phyloP scores from a whole-genome alignment of 768 basidiomycete genomes.

The Tubosaeta sp. region DNA sequence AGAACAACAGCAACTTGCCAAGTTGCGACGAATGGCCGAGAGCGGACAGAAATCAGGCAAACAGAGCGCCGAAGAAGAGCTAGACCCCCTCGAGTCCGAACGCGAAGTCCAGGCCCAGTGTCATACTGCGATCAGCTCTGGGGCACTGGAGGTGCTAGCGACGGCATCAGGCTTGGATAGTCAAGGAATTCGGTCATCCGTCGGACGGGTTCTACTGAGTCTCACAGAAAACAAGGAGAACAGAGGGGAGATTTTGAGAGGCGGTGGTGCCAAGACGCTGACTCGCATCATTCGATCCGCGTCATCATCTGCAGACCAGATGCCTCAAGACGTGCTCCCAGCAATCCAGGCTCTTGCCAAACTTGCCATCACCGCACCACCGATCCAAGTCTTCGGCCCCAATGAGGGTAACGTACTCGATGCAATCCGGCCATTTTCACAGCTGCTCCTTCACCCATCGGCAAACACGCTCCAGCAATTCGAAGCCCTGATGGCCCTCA shows the following conservation, averaged over 20 bases:
- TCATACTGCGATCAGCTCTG: conserved; percentile 52
- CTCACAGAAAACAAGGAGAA: conserved; percentile 76
- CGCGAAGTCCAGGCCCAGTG: conserved; percentile 60
- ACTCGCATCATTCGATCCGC: conserved; percentile 51
- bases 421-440: conserved; percentile 75
- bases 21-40: conserved; percentile 71
- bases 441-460: conserved; percentile 64
- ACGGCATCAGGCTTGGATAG: conserved; percentile 61
- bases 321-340: conserved; percentile 34
- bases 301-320: conserved; percentile 29
- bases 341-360: conserved; percentile 90
- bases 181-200: conserved; percentile 49
- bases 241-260: conserved; percentile 70
- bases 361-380: conserved; percentile 87
- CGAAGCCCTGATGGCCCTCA: conserved; percentile 93
- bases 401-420: conserved; percentile 73
- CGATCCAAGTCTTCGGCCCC: conserved; percentile 87
- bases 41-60: conserved; percentile 32
- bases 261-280: conserved; percentile 72
- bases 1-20: conserved; percentile 80
- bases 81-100: conserved; percentile 56
- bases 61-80: conserved; percentile 25
- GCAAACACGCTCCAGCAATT: conserved; percentile 80
- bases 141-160: conserved; percentile 60
- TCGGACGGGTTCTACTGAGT: conserved; percentile 62